Evolutionary conservation across 2,329 filamentous ascomycete species (phyloP).

Genomic region (Aureobasidium subglaciale): DNA sequence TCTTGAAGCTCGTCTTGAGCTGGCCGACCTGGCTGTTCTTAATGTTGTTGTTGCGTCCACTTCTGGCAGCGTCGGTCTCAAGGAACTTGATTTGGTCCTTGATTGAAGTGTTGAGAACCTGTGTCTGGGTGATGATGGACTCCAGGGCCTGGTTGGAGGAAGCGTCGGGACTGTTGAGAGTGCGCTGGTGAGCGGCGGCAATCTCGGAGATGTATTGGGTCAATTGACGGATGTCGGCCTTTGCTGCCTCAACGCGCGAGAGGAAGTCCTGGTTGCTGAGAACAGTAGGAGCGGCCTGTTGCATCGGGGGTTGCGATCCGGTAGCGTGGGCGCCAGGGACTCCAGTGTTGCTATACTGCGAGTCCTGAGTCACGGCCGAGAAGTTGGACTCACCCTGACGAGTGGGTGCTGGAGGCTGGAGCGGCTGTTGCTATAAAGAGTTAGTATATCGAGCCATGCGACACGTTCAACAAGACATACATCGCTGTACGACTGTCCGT

Average conservation of each 20-base stretch:
- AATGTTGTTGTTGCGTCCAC: conserved; percentile 51
- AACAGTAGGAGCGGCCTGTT: conserved; percentile 35
- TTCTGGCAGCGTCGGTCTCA: conserved; percentile 62
- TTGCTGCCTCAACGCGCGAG: conserved; percentile 56
- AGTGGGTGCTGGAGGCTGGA: conserved; percentile 24
- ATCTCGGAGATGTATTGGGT: conserved; percentile 62
- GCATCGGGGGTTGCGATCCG: conserved; percentile 19
- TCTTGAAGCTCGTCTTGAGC: conserved; percentile 65
- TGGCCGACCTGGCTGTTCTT: conserved; percentile 65
- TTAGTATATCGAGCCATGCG: not conserved
- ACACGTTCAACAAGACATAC: not conserved
- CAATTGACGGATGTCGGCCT: conserved; percentile 60
- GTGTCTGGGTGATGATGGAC: conserved; percentile 60
- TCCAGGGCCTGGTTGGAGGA: conserved; percentile 51
- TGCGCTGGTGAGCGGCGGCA: conserved; percentile 62
- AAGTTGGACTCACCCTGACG: conserved; percentile 32
- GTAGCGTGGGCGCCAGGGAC: no score
- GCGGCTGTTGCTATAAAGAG: conserved; percentile 6
- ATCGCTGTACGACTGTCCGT: conserved; percentile 18
- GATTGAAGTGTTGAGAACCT: conserved; percentile 66
- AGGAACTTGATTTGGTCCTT: conserved; percentile 72
- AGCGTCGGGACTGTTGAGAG: conserved; percentile 58
- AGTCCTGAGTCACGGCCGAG: conserved; percentile 30
- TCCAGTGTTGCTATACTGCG: conserved; percentile 23
- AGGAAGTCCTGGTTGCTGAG: conserved; percentile 54